phyloP scores from a whole-genome alignment of 129 eudicot species.

The Helichrysum umbraculigerum region DNA sequence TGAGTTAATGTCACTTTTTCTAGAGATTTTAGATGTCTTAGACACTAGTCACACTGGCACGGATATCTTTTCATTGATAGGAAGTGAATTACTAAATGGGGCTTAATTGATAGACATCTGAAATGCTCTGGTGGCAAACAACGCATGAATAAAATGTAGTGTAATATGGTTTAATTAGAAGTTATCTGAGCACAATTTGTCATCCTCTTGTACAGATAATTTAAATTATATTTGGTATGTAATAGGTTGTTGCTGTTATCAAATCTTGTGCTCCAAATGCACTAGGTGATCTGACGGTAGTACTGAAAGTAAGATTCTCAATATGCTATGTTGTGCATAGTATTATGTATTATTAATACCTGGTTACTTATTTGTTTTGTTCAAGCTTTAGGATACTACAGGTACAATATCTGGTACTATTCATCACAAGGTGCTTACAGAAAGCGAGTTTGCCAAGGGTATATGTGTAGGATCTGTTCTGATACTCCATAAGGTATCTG shows the following conservation, averaged over 20 bases:
- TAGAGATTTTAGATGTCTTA: neutral
- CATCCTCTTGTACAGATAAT: neutral
- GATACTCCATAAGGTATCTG: conserved; percentile 67
- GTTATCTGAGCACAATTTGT: conserved; percentile 9
- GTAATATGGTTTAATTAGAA: conserved; percentile 11
- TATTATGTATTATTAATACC: neutral
- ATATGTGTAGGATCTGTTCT: conserved; percentile 60
- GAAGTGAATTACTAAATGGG: neutral
- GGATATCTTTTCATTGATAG: neutral
- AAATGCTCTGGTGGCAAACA: neutral
- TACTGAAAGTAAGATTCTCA: conserved; percentile 58
- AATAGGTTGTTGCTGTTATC: conserved; percentile 84
- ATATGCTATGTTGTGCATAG: neutral
- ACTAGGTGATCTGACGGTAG: conserved; percentile 76
- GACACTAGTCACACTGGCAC: neutral
- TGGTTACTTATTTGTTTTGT: conserved; percentile 27
- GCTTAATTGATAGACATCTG: neutral
- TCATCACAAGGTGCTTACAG: conserved; percentile 70
- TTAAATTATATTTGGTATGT: conserved; percentile 8
- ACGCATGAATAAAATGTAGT: neutral
- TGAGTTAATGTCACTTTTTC: neutral
- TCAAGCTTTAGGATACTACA: conserved; percentile 65
- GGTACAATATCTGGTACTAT: conserved; percentile 69
- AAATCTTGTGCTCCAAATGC: conserved; percentile 72
- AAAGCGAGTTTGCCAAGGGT: conserved; percentile 53